These are phyloP conservation scores for Brettanomyces nanus DNA, from an alignment of 805 yeast genomes.

Conservation along the genomic window DNA sequence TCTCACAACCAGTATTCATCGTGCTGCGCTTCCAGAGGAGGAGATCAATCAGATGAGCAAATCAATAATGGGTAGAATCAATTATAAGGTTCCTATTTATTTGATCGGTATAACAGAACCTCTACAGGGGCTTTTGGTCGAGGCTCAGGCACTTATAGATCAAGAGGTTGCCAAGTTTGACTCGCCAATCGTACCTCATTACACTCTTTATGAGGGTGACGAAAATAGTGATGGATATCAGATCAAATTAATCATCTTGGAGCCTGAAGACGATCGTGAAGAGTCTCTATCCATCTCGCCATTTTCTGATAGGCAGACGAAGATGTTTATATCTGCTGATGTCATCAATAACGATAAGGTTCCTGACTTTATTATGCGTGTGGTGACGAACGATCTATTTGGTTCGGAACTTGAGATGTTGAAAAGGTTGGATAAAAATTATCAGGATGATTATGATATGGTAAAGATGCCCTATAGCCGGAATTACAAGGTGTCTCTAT, in stretches of 20 bases:
- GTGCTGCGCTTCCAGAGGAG: constrained; percentile 50
- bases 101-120: constrained; percentile 30
- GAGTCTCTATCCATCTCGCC: constrained; percentile 30
- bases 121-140: constrained; percentile 22
- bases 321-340: constrained; percentile 23
- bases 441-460: constrained; percentile 20
- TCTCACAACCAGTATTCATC: constrained; percentile 50
- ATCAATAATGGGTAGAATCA: constrained; percentile 17
- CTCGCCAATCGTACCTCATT: constrained; percentile 26
- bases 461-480: constrained; percentile 52
- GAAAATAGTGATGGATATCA: constrained; percentile 26
- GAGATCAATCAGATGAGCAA: constrained; percentile 26
- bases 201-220: constrained; percentile 20
- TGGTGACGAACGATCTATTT: constrained; percentile 33
- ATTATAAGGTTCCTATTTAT: constrained; percentile 33
- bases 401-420: constrained; percentile 29
- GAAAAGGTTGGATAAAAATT: constrained; percentile 8
- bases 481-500: constrained; percentile 65
- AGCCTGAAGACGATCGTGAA: constrained; percentile 8
- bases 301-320: constrained; percentile 26
- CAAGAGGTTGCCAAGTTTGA: constrained; percentile 7
- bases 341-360: constrained; percentile 22
- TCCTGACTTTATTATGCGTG: constrained; percentile 28
- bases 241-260: constrained; percentile 18
- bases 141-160: constrained; percentile 31